Conservation (phyloP, 495 filamentous ascomycete species). For the Trichoderma gamsii region DNA sequence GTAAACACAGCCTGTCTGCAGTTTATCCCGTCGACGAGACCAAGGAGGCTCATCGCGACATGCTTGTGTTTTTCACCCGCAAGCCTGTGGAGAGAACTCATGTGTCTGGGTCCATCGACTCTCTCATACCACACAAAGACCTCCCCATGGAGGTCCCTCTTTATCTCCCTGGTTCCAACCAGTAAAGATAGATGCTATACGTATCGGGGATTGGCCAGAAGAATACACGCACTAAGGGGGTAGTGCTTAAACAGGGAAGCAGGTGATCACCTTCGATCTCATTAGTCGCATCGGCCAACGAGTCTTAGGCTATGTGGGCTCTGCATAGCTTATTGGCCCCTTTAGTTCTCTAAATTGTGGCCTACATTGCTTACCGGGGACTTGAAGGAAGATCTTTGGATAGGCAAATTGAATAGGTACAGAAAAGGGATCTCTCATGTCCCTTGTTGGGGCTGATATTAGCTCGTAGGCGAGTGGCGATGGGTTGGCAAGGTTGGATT, state of each 20-base stretch:
- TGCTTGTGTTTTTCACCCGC: slow-evolving; percentile 16
- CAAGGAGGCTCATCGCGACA: slow-evolving; percentile 8
- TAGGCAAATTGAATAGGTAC: neutral
- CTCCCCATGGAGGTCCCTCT: slow-evolving; percentile 9
- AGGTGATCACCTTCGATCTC: neutral
- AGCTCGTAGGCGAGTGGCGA: neutral
- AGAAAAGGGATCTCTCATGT: neutral
- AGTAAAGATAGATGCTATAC: neutral
- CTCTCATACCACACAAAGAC: slow-evolving; percentile 8
- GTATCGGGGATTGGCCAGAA: neutral
- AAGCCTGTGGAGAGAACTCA: slow-evolving; percentile 3
- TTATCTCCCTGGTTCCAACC: slow-evolving; percentile 1
- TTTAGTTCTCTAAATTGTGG: neutral
- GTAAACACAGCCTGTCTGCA: neutral
- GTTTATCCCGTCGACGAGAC: slow-evolving; percentile 8
- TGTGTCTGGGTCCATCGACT: neutral
- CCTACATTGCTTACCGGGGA: neutral
- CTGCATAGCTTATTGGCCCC: neutral
- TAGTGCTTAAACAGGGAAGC: neutral
- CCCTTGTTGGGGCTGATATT: neutral
- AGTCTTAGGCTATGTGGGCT: neutral
- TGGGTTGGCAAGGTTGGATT: neutral
- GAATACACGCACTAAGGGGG: neutral
- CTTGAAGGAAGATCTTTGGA: neutral
- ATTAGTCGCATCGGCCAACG: neutral